Evolutionary conservation across 352 stramenopile genomes (phyloP), one percentile per base, ranked within the genome.

Genomic region (Globisporangium carolinianum): DNA sequence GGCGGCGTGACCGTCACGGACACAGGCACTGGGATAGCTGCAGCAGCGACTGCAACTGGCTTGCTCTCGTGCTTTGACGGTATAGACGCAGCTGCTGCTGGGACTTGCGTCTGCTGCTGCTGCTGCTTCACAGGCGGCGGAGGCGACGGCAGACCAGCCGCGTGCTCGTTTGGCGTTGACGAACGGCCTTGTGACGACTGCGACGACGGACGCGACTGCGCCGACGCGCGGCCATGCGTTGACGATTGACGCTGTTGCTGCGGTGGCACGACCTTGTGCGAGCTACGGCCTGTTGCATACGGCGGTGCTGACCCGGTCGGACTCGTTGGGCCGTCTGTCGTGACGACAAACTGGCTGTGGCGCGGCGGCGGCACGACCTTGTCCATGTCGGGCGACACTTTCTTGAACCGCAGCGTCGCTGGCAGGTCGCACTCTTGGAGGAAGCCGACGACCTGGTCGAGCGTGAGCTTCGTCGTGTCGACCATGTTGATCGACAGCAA

Each of bases 331-430:
- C 69, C 65, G 15, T 67, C 71, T 51, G 68, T 87, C 5, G 79
- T 89, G 61, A 91, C 83, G 32, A 86, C 68, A 60, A 86, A 87
- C 6, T 77, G 80, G 66, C 79, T 89, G 52, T 79, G 71, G 2
- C 79, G 69, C 11, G 57, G 49, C 10, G 77, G 68, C 41, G 58
- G 45, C 11, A 76, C 66, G 38, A 60, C 36, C 15, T 69, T 62
- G 52, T 86, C 71, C 43, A 69, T 66, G 32, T 84, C 78, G 6
- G 78, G 76, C 12, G 81, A 89, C 6, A 89, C 57, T 52, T 92
- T 92, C 69, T 89, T 92, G 62, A 94, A 90, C n/a, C 82, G 81
- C 53, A 94, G 69, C 55, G 84, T 94, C 36, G 84, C 84, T 6
- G 84, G 84, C 58, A 94, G 55, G 62, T 94, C 84, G 58, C 84